These are phyloP conservation scores for Pilasporangium apinafurcum DNA, from an alignment of 352 stramenopile species.

Conservation along the genomic window DNA sequence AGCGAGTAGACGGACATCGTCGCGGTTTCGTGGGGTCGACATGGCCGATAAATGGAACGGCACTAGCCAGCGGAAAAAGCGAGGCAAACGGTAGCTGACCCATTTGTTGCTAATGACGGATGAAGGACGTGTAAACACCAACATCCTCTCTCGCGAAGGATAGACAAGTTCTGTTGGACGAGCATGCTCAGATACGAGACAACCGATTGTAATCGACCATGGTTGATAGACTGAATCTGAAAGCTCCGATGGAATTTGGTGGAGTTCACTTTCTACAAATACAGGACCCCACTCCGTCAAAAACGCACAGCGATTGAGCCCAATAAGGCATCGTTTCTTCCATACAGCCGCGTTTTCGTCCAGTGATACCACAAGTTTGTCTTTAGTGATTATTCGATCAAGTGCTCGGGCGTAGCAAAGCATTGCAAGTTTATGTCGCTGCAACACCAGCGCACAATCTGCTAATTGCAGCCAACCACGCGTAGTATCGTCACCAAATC, in stretches of 20 bases:
- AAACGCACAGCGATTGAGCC: slow-evolving; percentile 11
- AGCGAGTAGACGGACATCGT: slow-evolving; percentile 22
- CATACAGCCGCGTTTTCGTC: not conserved
- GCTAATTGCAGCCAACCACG: slow-evolving; percentile 25
- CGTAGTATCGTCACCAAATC: slow-evolving; percentile 3
- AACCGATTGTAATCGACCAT: slow-evolving; percentile 12
- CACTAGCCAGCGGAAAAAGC: slow-evolving; percentile 43
- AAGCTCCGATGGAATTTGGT: slow-evolving; percentile 19
- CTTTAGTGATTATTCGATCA: not conserved
- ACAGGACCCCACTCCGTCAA: slow-evolving; percentile 25
- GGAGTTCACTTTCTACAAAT: slow-evolving; percentile 17
- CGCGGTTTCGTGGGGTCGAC: slow-evolving; percentile 25
- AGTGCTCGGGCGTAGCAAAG: slow-evolving; percentile 21
- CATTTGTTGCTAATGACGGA: too few relatives aligned
- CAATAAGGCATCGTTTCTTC: slow-evolving; percentile 12
- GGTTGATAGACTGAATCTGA: slow-evolving; percentile 6
- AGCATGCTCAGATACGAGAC: not conserved
- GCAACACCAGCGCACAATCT: slow-evolving; percentile 15
- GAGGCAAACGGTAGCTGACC: slow-evolving; percentile 22
- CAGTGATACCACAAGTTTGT: too few relatives aligned
- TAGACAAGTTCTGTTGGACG: not conserved
- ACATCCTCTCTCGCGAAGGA: slow-evolving; percentile 3
- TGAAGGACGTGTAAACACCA: slow-evolving; percentile 2
- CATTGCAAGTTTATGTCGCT: slow-evolving; percentile 26
- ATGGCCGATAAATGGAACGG: slow-evolving; percentile 31